phyloP scores from a whole-genome alignment of 2,329 filamentous ascomycete genomes.

The Beauveria asiatica region DNA sequence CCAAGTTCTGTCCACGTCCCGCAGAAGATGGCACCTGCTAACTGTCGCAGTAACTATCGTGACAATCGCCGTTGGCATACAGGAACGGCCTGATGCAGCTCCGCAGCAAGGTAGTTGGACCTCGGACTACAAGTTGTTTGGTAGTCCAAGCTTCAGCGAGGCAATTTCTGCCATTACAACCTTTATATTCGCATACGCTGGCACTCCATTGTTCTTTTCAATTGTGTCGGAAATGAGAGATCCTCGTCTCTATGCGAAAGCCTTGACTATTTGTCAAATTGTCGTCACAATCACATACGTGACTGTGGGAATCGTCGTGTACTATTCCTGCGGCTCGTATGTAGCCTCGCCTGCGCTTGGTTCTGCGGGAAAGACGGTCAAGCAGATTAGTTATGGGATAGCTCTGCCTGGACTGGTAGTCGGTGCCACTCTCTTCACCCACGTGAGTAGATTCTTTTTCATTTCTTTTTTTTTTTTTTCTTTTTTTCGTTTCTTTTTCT shows the following conservation, averaged over 20 bases:
- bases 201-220: background rate
- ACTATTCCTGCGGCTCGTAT: slow-evolving; percentile 36
- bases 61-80: background rate
- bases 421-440: background rate
- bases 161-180: slow-evolving; percentile 23
- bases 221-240: background rate
- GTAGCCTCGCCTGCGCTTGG: slow-evolving; percentile 39
- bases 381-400: slow-evolving; percentile 37
- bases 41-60: background rate
- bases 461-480: no score
- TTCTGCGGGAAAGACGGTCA: slow-evolving; percentile 32
- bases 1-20: no score
- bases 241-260: background rate
- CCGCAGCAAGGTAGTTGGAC: slow-evolving; percentile 15
- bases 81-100: background rate
- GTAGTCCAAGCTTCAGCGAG: slow-evolving; percentile 21
- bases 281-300: slow-evolving; percentile 22
- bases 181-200: slow-evolving; percentile 19
- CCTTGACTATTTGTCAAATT: background rate
- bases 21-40: no score
- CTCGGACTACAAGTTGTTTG: slow-evolving; percentile 22
- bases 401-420: slow-evolving; percentile 21
- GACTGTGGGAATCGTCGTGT: slow-evolving; percentile 30
- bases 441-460: no score
- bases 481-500: no score